Conservation (phyloP, 1,139 yeast genomes). For the Yamadazyma oceani region DNA sequence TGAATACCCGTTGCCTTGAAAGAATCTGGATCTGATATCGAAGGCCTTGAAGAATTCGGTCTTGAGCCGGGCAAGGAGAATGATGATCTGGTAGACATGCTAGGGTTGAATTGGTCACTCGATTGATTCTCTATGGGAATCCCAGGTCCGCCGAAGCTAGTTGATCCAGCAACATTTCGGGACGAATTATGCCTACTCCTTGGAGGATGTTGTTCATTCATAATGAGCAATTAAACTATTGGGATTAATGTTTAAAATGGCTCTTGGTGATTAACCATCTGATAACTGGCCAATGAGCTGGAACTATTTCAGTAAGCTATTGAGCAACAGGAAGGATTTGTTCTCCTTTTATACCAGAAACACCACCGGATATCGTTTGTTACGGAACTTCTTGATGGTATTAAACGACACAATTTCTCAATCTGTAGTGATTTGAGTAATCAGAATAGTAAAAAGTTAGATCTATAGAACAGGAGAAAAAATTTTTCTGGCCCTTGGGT, state of each 20-base stretch:
- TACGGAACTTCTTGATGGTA: too few relatives aligned
- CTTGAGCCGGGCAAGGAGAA: background rate
- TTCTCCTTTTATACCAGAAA: too few relatives aligned
- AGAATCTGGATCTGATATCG: background rate
- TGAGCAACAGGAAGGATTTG: too few relatives aligned
- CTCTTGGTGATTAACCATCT: background rate
- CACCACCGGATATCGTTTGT: too few relatives aligned
- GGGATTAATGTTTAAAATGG: background rate
- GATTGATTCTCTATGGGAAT: background rate
- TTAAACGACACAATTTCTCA: too few relatives aligned
- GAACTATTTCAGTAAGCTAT: too few relatives aligned
- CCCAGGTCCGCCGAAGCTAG: too few relatives aligned
- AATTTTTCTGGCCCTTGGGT: background rate
- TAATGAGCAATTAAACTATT: background rate
- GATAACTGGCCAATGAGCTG: too few relatives aligned
- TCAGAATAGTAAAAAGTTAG: too few relatives aligned
- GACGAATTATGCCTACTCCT: conserved; percentile 1
- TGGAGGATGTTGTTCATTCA: background rate
- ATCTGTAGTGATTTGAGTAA: too few relatives aligned
- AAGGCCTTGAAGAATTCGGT: background rate
- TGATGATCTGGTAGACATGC: background rate
- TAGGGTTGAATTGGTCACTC: background rate
- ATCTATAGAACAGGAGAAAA: too few relatives aligned
- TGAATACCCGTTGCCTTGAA: background rate
- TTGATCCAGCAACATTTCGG: background rate